These are phyloP conservation scores for Moesziomyces globuligerus DNA, from an alignment of 1,284 basidiomycete species.

Conservation along the genomic window DNA sequence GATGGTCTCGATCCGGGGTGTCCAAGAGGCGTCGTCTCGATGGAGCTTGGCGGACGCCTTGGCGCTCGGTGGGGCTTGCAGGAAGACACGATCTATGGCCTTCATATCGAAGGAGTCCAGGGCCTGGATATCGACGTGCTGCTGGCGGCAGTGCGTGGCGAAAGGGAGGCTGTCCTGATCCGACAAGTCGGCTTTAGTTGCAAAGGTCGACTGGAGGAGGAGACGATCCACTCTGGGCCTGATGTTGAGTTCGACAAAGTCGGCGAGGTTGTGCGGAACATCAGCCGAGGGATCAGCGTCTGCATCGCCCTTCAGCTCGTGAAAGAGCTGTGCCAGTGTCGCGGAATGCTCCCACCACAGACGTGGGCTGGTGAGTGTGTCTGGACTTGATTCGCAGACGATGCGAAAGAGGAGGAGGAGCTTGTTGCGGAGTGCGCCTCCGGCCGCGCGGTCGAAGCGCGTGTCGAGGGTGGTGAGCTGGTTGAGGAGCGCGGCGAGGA, in stretches of 20 bases:
- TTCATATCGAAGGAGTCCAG: constrained; percentile 45
- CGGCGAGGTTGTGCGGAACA: not conserved
- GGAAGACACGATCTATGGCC: constrained; percentile 33
- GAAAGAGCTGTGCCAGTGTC: constrained; percentile 24
- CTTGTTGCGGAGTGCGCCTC: constrained; percentile 22
- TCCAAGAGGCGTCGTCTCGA: constrained; percentile 31
- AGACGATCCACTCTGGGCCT: constrained; percentile 30
- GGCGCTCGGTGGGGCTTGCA: constrained; percentile 3
- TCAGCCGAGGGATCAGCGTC: not conserved
- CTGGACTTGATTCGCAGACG: constrained; percentile 68
- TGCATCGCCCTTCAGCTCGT: constrained; percentile 13
- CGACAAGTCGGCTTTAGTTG: not conserved
- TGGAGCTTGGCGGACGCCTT: constrained; percentile 9
- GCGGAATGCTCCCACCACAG: constrained; percentile 39
- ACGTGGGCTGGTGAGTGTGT: constrained; percentile 78
- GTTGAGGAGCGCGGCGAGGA: constrained; percentile 25
- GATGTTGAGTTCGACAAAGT: constrained; percentile 21
- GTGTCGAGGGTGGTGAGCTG: constrained; percentile 28
- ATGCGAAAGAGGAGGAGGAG: constrained; percentile 38
- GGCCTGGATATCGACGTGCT: constrained; percentile 31
- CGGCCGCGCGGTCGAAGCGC: constrained; percentile 19
- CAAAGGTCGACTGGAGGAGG: constrained; percentile 5
- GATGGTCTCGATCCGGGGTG: constrained; percentile 72
- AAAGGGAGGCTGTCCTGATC: not conserved
- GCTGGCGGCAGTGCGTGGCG: constrained; percentile 8